Conservation (phyloP, 768 basidiomycete genomes). For the Atractiella rhizophila region DNA sequence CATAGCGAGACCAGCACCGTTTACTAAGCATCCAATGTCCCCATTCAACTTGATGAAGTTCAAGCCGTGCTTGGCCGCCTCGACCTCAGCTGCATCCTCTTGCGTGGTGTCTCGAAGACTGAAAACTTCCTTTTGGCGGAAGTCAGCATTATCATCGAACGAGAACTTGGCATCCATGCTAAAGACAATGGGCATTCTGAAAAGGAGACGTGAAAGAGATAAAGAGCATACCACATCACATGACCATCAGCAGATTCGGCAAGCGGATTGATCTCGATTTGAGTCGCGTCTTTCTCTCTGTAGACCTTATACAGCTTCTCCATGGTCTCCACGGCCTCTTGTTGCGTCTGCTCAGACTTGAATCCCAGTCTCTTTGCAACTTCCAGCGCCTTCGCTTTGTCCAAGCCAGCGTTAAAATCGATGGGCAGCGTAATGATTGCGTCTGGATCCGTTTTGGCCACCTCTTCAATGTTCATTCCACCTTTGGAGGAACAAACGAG, state of each 20-base stretch:
- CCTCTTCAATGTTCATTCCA: constrained; percentile 99
- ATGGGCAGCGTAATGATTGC: constrained; percentile 93
- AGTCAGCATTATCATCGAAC: constrained; percentile 98
- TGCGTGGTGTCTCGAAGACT: constrained; percentile 83
- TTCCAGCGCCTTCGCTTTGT: constrained; percentile 38
- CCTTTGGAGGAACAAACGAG: constrained; percentile 83
- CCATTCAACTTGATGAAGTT: constrained; percentile 99
- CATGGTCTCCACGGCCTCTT: constrained; percentile 78
- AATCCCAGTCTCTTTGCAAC: constrained; percentile 83
- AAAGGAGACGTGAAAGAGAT: background rate
- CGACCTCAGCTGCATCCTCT: constrained; percentile 91
- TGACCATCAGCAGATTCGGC: constrained; percentile 71
- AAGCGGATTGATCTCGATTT: constrained; percentile 98
- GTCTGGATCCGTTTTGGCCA: constrained; percentile 75
- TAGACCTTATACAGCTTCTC: constrained; percentile 83
- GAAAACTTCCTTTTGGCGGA: constrained; percentile 64
- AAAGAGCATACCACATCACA: constrained; percentile 56
- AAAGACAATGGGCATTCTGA: background rate
- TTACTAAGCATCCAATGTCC: constrained; percentile 85
- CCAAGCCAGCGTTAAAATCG: constrained; percentile 54
- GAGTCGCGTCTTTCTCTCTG: constrained; percentile 96
- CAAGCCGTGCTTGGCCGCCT: constrained; percentile 81
- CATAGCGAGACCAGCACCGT: constrained; percentile 97
- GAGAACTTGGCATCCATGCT: constrained; percentile 99
- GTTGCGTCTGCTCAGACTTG: constrained; percentile 39